phyloP scores from a whole-genome alignment of 257 asterid species.

The Capsicum baccatum region DNA sequence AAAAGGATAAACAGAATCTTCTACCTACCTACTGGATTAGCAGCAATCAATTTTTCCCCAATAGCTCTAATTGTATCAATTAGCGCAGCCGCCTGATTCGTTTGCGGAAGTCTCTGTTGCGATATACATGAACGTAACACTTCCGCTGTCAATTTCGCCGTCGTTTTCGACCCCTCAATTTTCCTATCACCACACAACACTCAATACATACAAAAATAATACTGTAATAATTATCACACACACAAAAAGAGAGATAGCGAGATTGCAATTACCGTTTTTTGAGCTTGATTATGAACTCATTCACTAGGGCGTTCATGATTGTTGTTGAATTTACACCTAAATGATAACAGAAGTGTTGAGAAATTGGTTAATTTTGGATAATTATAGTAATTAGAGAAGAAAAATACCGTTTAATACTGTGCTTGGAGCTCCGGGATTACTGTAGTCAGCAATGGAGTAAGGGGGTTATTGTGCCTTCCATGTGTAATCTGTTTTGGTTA shows the following conservation, averaged over 20 bases:
- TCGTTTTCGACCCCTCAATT: conserved; percentile 95
- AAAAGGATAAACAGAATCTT: background rate
- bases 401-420: background rate
- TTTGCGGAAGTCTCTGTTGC: conserved; percentile 84
- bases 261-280: conserved; percentile 62
- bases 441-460: too few relatives aligned
- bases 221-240: background rate
- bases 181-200: conserved; percentile 51
- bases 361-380: background rate
- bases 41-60: conserved; percentile 82
- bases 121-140: conserved; percentile 92
- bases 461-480: too few relatives aligned
- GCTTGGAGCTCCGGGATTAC: background rate
- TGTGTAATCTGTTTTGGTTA: background rate
- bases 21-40: conserved; percentile 83
- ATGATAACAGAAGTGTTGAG: background rate
- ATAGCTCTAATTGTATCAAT: conserved; percentile 80
- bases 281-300: conserved; percentile 80
- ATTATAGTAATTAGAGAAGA: background rate
- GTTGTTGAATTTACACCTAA: conserved; percentile 10
- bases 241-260: background rate
- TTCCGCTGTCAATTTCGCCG: conserved; percentile 91
- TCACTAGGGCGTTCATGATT: conserved; percentile 62
- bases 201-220: background rate
- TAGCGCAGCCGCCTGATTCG: conserved; percentile 84